These are phyloP conservation scores for Globisporangium apiculatum DNA, from an alignment of 352 stramenopile genomes.

Conservation along the genomic window DNA sequence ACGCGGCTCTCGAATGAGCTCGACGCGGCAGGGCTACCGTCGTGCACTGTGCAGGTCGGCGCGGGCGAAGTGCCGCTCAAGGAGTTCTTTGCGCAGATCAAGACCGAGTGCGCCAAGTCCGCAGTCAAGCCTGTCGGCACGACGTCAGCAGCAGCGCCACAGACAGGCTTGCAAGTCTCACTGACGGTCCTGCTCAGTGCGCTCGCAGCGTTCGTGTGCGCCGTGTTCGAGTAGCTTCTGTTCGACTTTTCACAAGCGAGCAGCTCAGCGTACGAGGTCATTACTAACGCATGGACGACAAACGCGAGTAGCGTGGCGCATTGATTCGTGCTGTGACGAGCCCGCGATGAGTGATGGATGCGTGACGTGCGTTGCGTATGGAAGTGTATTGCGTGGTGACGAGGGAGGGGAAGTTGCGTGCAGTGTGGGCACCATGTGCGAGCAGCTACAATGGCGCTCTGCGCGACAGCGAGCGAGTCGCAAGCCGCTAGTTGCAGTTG, in stretches of 20 bases:
- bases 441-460: too few relatives aligned
- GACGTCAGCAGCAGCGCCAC: neutral
- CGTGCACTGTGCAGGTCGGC: constrained; percentile 21
- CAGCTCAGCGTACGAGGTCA: neutral
- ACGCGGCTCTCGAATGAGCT: constrained; percentile 24
- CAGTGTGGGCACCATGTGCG: too few relatives aligned
- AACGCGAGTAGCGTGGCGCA: neutral
- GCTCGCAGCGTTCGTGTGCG: neutral
- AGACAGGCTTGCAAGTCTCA: neutral
- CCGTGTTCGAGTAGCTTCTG: neutral
- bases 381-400: too few relatives aligned
- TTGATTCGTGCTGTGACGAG: neutral
- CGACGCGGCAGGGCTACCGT: constrained; percentile 27
- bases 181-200: neutral
- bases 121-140: constrained; percentile 1
- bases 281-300: neutral
- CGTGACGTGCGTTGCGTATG: too few relatives aligned
- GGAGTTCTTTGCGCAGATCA: constrained; percentile 27
- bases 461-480: too few relatives aligned
- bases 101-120: constrained; percentile 10
- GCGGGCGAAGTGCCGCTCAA: constrained; percentile 23
- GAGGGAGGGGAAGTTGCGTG: too few relatives aligned
- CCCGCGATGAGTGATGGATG: too few relatives aligned
- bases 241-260: neutral
- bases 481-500: constrained; percentile 8